Evolutionary conservation across 2,329 filamentous ascomycete genomes (phyloP).

Genomic region (Fusarium compactum): DNA sequence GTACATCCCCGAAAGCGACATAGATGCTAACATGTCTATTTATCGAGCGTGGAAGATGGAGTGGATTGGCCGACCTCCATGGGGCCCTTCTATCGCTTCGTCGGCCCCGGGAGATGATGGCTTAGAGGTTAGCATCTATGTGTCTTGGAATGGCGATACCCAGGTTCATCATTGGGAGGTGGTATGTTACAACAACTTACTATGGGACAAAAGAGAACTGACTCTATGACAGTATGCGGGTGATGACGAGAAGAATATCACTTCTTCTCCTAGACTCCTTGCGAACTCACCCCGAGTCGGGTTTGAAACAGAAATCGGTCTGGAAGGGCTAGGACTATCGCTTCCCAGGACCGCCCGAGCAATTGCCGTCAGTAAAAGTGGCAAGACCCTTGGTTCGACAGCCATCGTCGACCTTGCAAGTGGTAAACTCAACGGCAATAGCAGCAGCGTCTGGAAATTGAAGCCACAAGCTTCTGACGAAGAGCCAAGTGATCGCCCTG

Average conservation of each 20-base stretch:
- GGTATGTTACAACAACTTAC: slow-evolving; percentile 19
- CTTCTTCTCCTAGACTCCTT: slow-evolving; percentile 18
- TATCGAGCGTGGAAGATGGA: slow-evolving; percentile 47
- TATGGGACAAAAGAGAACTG: background rate
- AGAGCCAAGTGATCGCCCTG: background rate
- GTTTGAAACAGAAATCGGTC: slow-evolving; percentile 37
- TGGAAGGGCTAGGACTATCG: slow-evolving; percentile 1
- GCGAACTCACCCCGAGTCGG: slow-evolving; percentile 40
- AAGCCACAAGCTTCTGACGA: slow-evolving; percentile 10
- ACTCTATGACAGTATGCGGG: slow-evolving; percentile 30
- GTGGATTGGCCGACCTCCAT: slow-evolving; percentile 44
- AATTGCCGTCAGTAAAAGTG: slow-evolving; percentile 30
- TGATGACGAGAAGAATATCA: slow-evolving; percentile 36
- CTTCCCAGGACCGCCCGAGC: slow-evolving; percentile 34
- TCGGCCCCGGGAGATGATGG: slow-evolving; percentile 15
- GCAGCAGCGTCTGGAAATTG: slow-evolving; percentile 37
- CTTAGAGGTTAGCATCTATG: slow-evolving; percentile 33
- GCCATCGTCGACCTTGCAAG: slow-evolving; percentile 36
- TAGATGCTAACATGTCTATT: slow-evolving; percentile 33
- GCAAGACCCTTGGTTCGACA: slow-evolving; percentile 38
- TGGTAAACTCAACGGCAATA: slow-evolving; percentile 37
- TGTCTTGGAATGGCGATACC: slow-evolving; percentile 48
- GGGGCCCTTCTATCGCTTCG: slow-evolving; percentile 44
- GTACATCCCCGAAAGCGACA: slow-evolving; percentile 46
- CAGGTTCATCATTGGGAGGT: slow-evolving; percentile 42